Evolutionary conservation across 2,329 filamentous ascomycete genomes (phyloP), one percentile per base, ranked within the genome.

Genomic region (Epichloe sibirici): DNA sequence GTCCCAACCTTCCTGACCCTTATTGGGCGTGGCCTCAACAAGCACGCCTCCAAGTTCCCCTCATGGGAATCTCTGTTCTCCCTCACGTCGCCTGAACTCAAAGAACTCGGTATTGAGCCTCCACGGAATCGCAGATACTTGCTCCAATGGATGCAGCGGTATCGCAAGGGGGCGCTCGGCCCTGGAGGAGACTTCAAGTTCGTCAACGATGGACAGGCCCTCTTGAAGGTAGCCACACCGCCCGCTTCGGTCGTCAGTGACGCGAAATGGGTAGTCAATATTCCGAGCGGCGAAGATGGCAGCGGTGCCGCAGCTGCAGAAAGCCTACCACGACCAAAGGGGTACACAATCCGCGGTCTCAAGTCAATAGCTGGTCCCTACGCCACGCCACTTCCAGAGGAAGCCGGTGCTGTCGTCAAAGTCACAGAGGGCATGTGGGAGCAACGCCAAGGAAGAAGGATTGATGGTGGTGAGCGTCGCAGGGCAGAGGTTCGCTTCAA

Each of bases 391-490:
- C 65, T 90, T 31, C 83, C 86, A 67, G 79, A 79, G 1, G 77
- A 80, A 1, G 71, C 73, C 42, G 82, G 81, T 8, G 87, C 84
- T 11, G 74, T 76, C 49, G 76, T 97, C 59, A 75, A 76, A 57
- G 77, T 88, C 23, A 81, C 83, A 53, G 90, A 96, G 67, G 90
- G 91, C 9, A 85, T 97, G 74, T 97, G 91, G 93, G 91, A 97
- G 74, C 77, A 90, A 62, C 84, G 79, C 66, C 79, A 84, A 62
- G 91, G 93, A 31, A 82, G 82, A 63, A 97, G 97, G 83, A 84
- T 98, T 59, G 90, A 97, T 70, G 93, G 93, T 64, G 93, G 93
- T 76, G 93, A 98, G 76, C 83, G 93, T 68, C 81, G 93, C 69
- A 83, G 80, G 67, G 87, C 86, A 15, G 85, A 95, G 72, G 83